Evolutionary conservation across 805 yeast species (phyloP).

Genomic region (Phaffomyces opuntiae): DNA sequence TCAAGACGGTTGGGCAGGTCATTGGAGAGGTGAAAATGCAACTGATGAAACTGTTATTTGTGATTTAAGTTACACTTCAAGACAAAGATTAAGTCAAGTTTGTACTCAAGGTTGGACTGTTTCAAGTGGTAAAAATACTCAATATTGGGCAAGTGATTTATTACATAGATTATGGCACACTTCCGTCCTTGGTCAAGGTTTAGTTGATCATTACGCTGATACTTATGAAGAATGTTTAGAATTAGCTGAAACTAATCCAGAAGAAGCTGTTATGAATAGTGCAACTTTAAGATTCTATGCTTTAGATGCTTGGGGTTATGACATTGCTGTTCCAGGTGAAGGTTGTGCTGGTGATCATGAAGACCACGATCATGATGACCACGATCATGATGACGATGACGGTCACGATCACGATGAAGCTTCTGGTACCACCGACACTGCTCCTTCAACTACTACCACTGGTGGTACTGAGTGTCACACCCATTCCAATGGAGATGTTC

Average conservation of each 20-base stretch:
- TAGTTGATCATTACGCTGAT: constrained; percentile 32
- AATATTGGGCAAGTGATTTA: constrained; percentile 31
- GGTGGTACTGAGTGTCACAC: constrained; percentile 18
- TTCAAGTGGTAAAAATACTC: constrained; percentile 19
- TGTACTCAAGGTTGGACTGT: constrained; percentile 31
- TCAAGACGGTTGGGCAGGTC: constrained; percentile 31
- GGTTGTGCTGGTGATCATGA: constrained; percentile 23
- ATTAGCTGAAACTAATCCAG: constrained; percentile 26
- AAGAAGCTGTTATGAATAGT: constrained; percentile 30
- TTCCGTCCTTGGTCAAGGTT: constrained; percentile 24
- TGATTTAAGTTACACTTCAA: constrained; percentile 30
- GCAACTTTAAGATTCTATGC: constrained; percentile 27
- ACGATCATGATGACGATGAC: constrained; percentile 1
- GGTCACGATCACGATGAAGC: not conserved
- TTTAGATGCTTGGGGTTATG: constrained; percentile 26
- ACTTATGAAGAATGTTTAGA: constrained; percentile 27
- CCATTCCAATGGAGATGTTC: constrained; percentile 15
- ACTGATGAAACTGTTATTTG: constrained; percentile 35
- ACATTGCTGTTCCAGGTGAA: constrained; percentile 21
- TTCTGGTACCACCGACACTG: not conserved
- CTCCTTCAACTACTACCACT: constrained; percentile 1
- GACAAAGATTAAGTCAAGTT: constrained; percentile 25
- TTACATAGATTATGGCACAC: constrained; percentile 34
- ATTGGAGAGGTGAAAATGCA: constrained; percentile 30
- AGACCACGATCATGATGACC: constrained; percentile 3